Conservation (phyloP, 2,329 filamentous ascomycete species). For the Leptodontidium sp. region DNA sequence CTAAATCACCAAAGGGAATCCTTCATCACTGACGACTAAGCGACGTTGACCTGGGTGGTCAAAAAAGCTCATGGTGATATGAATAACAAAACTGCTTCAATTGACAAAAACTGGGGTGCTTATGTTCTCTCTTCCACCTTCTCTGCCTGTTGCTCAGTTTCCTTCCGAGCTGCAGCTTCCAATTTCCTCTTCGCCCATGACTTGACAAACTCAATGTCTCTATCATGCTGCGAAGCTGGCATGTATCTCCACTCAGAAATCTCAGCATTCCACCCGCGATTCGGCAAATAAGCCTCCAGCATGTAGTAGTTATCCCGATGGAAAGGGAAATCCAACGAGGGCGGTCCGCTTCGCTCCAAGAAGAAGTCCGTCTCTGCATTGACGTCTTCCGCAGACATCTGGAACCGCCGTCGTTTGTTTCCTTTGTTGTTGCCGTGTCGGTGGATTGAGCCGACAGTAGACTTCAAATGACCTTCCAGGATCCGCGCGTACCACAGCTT, state of each 20-base stretch:
- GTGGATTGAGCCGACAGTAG: slow-evolving; percentile 54
- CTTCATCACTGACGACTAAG: neutral
- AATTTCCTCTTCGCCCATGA: slow-evolving; percentile 30
- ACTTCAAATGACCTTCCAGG: slow-evolving; percentile 57
- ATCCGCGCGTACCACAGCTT: slow-evolving; percentile 60
- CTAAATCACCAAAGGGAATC: neutral
- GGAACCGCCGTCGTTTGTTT: slow-evolving; percentile 54
- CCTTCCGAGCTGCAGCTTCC: neutral
- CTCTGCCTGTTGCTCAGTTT: neutral
- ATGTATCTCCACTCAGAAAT: slow-evolving; percentile 58
- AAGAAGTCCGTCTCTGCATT: slow-evolving; percentile 58
- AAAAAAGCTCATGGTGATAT: neutral
- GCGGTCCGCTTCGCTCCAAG: slow-evolving; percentile 58
- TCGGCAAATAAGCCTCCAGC: slow-evolving; percentile 64
- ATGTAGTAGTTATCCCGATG: slow-evolving; percentile 66
- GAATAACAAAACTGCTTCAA: neutral
- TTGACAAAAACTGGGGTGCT: neutral
- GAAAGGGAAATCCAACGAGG: slow-evolving; percentile 60
- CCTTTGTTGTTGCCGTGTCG: slow-evolving; percentile 58
- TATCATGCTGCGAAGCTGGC: slow-evolving; percentile 32
- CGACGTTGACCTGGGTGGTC: neutral
- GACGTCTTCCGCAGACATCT: slow-evolving; percentile 56
- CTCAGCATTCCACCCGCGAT: slow-evolving; percentile 60
- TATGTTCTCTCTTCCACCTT: neutral
- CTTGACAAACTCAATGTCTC: slow-evolving; percentile 34